Percentiles rank a stretch among this genome's conserved stretches.
These are phyloP conservation scores for Candida dajiaensis DNA, from an alignment of 805 yeast genomes.

Conservation along the genomic window DNA sequence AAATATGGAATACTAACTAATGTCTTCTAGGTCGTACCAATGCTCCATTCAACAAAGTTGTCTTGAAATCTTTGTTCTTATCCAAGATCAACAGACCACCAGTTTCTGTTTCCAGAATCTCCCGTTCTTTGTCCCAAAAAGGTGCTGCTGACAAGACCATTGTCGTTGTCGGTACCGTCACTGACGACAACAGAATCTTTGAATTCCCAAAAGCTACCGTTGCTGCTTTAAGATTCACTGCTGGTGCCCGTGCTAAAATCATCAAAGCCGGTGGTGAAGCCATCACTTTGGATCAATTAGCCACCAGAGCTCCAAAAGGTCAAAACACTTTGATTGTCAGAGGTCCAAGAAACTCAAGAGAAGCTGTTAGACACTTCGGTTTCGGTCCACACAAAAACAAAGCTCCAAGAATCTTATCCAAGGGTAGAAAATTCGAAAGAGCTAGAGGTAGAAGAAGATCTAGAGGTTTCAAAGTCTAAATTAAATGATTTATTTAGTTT, in stretches of 20 bases:
- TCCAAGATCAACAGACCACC: constrained; percentile 99
- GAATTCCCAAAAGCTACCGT: constrained; percentile 95
- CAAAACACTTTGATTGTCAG: constrained; percentile 95
- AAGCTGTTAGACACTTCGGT: constrained; percentile 99
- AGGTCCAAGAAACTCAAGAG: constrained; percentile 99
- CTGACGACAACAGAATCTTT: constrained; percentile 93
- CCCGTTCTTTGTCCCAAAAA: constrained; percentile 73
- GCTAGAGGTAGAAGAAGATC: constrained; percentile 99
- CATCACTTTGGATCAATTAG: constrained; percentile 98
- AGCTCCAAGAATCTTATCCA: constrained; percentile 97
- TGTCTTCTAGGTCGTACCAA: constrained; percentile 83
- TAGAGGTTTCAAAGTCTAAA: constrained; percentile 99
- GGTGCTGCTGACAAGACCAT: constrained; percentile 88
- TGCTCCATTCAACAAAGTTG: constrained; percentile 96
- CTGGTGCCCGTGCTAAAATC: constrained; percentile 97
- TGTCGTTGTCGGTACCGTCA: constrained; percentile 99
- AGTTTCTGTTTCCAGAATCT: constrained; percentile 89
- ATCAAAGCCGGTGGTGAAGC: constrained; percentile 99
- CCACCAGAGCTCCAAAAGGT: constrained; percentile 99
- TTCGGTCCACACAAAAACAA: constrained; percentile 99
- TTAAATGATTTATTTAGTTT: constrained; percentile 10
- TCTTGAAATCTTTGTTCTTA: constrained; percentile 90
- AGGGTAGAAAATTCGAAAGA: constrained; percentile 99
- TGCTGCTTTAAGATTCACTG: constrained; percentile 99
- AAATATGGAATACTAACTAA: constrained; percentile 29